Evolutionary conservation across 345 rosid species (phyloP).

Genomic region (Brassica incana): DNA sequence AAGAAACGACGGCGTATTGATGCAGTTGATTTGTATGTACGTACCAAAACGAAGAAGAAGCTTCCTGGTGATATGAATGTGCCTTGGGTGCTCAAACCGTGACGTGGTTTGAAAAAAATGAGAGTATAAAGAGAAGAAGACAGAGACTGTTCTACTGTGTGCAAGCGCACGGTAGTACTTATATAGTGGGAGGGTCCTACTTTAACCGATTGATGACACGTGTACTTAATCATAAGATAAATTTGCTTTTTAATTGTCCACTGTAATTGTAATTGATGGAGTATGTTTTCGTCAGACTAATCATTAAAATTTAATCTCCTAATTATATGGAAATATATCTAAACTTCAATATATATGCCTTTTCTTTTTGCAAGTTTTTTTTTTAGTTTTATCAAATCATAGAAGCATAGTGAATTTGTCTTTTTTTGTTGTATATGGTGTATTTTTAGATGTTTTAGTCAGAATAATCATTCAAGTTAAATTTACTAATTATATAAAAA

Average conservation of each 20-base stretch:
- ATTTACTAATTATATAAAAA: background rate
- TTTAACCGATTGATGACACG: slow-evolving; percentile 13
- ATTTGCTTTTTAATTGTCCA: background rate
- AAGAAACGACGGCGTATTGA: background rate
- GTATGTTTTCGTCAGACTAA: background rate
- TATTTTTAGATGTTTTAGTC: background rate
- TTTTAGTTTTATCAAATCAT: too few relatives aligned
- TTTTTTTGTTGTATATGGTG: too few relatives aligned
- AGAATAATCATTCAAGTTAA: background rate
- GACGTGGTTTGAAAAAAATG: slow-evolving; percentile 18
- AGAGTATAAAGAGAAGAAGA: background rate
- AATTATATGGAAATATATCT: background rate
- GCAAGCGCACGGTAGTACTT: slow-evolving; percentile 1
- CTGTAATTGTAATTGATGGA: background rate
- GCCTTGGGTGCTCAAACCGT: slow-evolving; percentile 13
- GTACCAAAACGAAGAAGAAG: slow-evolving; percentile 39
- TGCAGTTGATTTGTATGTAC: slow-evolving; percentile 8
- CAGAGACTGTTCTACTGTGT: slow-evolving; percentile 14
- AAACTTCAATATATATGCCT: background rate
- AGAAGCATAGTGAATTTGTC: too few relatives aligned
- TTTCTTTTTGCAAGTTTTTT: background rate
- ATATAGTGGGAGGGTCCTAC: background rate
- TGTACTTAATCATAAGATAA: background rate
- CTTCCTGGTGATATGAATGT: background rate
- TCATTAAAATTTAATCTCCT: background rate